Evolutionary conservation across 2,329 filamentous ascomycete species (phyloP).

Genomic region (Neoascochyta sp.): DNA sequence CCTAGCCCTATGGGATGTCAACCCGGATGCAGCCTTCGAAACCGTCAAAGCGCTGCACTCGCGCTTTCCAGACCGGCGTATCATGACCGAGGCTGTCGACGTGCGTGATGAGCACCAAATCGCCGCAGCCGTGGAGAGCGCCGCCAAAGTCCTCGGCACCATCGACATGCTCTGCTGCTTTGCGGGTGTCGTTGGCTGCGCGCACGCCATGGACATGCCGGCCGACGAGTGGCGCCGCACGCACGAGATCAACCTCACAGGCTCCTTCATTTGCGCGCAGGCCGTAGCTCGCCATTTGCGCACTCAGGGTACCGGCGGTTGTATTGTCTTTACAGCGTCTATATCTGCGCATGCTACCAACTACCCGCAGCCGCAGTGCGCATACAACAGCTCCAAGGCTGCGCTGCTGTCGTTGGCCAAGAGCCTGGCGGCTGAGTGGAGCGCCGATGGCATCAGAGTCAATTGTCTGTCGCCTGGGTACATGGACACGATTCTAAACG

Average conservation of each 20-base stretch:
- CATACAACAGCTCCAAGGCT: constrained; percentile 71
- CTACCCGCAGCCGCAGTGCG: constrained; percentile 66
- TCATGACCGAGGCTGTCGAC: constrained; percentile 54
- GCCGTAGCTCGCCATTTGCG: constrained; percentile 51
- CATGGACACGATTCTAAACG: constrained; percentile 73
- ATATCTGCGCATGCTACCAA: constrained; percentile 68
- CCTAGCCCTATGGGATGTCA: constrained; percentile 59
- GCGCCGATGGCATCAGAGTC: constrained; percentile 63
- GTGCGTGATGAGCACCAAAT: constrained; percentile 55
- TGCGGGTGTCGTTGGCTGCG: constrained; percentile 64
- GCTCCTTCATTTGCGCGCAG: constrained; percentile 66
- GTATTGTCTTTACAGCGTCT: constrained; percentile 63
- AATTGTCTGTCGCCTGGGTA: constrained; percentile 71
- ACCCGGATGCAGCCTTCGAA: constrained; percentile 42
- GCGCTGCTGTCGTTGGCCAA: constrained; percentile 61
- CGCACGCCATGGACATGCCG: constrained; percentile 58
- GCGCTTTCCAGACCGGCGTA: constrained; percentile 54
- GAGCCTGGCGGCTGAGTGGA: constrained; percentile 70
- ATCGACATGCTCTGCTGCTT: constrained; percentile 61
- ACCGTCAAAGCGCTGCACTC: constrained; percentile 47
- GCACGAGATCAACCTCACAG: constrained; percentile 69
- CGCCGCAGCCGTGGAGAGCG: constrained; percentile 35
- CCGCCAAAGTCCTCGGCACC: constrained; percentile 46
- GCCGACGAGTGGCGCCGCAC: constrained; percentile 59
- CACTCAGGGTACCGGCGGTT: constrained; percentile 50